phyloP scores from a whole-genome alignment of 2,329 filamentous ascomycete species.

The Alternaria ventricosa region DNA sequence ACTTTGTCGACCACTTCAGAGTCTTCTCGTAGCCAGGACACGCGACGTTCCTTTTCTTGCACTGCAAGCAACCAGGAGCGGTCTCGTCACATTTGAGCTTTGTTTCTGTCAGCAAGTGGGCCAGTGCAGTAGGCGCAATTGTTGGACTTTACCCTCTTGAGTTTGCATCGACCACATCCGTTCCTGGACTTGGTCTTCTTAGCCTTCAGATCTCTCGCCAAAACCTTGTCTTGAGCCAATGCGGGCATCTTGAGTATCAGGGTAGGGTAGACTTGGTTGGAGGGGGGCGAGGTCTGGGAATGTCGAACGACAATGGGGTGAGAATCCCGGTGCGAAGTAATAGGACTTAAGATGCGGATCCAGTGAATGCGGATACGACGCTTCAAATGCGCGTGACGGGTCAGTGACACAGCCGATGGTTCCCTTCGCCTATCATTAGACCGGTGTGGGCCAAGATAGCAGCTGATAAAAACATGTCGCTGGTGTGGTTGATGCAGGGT shows the following conservation, averaged over 20 bases:
- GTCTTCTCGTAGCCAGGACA: conserved; percentile 57
- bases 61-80: conserved; percentile 52
- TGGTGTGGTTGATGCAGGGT: conserved; percentile 28
- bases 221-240: conserved; percentile 34
- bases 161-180: conserved; percentile 44
- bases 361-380: conserved; percentile 17
- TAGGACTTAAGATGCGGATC: conserved; percentile 26
- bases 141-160: conserved; percentile 38
- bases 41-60: conserved; percentile 50
- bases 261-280: conserved; percentile 3
- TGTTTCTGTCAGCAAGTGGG: conserved; percentile 22
- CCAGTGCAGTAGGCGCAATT: neutral
- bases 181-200: conserved; percentile 49
- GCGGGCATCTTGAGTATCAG: conserved; percentile 35
- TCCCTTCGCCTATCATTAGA: conserved; percentile 30
- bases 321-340: conserved; percentile 22
- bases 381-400: conserved; percentile 29
- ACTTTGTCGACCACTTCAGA: conserved; percentile 58
- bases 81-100: conserved; percentile 56
- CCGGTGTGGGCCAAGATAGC: conserved; percentile 29
- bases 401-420: conserved; percentile 36
- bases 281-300: conserved; percentile 14
- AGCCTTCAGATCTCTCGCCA: conserved; percentile 34
- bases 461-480: conserved; percentile 35
- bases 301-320: conserved; percentile 29